Conservation (phyloP, 805 yeast genomes). For the Candida chauliodis region DNA sequence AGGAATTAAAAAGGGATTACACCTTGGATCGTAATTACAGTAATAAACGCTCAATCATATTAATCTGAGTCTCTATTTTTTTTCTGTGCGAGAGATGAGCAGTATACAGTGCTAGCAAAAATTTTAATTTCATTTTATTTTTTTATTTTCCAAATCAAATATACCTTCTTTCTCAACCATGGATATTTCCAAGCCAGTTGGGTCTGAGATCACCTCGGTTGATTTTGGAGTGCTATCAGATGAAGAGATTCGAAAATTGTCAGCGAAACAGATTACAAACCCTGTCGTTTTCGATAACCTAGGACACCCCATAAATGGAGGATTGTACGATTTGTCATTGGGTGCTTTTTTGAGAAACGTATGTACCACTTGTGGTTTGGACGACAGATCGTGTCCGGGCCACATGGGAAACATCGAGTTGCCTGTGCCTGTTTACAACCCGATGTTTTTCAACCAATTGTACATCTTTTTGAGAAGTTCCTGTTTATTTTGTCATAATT, state of each 20-base stretch:
- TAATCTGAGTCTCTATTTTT: neutral
- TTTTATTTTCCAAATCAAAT: too few relatives aligned
- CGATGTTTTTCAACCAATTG: slow-evolving; percentile 88
- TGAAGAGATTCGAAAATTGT: slow-evolving; percentile 76
- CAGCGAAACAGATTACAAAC: slow-evolving; percentile 93
- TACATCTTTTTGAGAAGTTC: slow-evolving; percentile 78
- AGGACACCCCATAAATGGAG: slow-evolving; percentile 94
- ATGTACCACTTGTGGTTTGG: slow-evolving; percentile 94
- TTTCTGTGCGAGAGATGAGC: too few relatives aligned
- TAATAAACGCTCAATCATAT: neutral
- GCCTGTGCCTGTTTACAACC: slow-evolving; percentile 94
- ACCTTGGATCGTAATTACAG: neutral
- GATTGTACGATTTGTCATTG: slow-evolving; percentile 88
- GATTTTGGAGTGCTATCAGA: slow-evolving; percentile 85
- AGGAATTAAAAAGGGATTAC: slow-evolving; percentile 35
- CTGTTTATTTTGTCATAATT: slow-evolving; percentile 88
- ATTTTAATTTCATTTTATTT: too few relatives aligned
- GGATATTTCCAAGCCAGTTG: slow-evolving; percentile 97
- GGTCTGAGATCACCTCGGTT: slow-evolving; percentile 87
- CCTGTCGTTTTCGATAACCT: slow-evolving; percentile 94
- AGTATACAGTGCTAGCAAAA: too few relatives aligned
- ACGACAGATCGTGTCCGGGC: slow-evolving; percentile 93
- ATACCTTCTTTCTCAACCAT: slow-evolving; percentile 37
- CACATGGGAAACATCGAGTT: slow-evolving; percentile 97
- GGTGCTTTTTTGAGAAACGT: slow-evolving; percentile 90